These are phyloP conservation scores for Barnettozyma wickerhamii DNA, from an alignment of 805 yeast species.

Conservation along the genomic window DNA sequence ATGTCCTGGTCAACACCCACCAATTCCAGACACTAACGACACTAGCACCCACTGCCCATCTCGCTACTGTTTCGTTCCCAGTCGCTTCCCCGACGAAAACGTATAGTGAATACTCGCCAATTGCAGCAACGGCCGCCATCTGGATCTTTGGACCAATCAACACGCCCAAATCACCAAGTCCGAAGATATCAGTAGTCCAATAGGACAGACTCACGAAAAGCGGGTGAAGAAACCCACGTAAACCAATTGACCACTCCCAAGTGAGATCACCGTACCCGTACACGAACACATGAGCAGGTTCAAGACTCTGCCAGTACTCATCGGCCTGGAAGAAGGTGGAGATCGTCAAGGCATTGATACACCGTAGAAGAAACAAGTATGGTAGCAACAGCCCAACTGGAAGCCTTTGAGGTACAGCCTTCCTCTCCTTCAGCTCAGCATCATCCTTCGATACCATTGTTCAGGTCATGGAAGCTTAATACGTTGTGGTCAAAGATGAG, in stretches of 20 bases:
- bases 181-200: slow-evolving; percentile 29
- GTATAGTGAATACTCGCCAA: slow-evolving; percentile 63
- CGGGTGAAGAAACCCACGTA: slow-evolving; percentile 82
- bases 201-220: slow-evolving; percentile 53
- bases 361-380: slow-evolving; percentile 39
- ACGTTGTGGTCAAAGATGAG: too few relatives aligned
- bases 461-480: too few relatives aligned
- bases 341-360: slow-evolving; percentile 58
- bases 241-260: slow-evolving; percentile 87
- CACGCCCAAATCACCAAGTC: slow-evolving; percentile 37
- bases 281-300: slow-evolving; percentile 77
- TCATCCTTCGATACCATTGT: slow-evolving; percentile 3
- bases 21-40: slow-evolving; percentile 74
- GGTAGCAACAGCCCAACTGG: slow-evolving; percentile 22
- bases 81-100: slow-evolving; percentile 38
- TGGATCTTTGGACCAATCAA: slow-evolving; percentile 56
- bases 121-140: slow-evolving; percentile 65
- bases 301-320: slow-evolving; percentile 89
- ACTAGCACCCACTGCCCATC: slow-evolving; percentile 44
- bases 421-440: not conserved
- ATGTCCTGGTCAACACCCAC: slow-evolving; percentile 76
- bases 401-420: slow-evolving; percentile 6
- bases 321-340: slow-evolving; percentile 92
- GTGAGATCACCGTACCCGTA: slow-evolving; percentile 81
- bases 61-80: slow-evolving; percentile 32